phyloP scores from a whole-genome alignment of 352 stramenopile species.

The Phytophthora nicotianae region DNA sequence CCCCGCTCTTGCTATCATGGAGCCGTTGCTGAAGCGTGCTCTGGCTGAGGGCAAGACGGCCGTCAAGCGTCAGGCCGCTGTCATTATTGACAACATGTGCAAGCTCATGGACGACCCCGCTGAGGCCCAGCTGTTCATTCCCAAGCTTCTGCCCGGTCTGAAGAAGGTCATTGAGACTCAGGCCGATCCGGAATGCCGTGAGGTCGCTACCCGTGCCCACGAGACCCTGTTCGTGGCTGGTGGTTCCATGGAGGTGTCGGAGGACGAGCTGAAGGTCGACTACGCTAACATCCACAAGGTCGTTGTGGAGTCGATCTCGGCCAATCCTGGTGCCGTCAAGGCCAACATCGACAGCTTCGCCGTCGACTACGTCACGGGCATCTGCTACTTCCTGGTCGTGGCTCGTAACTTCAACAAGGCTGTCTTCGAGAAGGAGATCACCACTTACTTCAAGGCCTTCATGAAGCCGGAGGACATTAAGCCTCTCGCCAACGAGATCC shows the following conservation, averaged over 20 bases:
- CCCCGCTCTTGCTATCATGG: slow-evolving; percentile 96
- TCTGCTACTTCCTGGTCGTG: slow-evolving; percentile 88
- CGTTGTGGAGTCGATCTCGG: slow-evolving; percentile 80
- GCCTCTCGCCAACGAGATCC: slow-evolving; percentile 71
- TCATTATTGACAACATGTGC: slow-evolving; percentile 99
- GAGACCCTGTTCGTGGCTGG: slow-evolving; percentile 93
- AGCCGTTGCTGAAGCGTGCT: slow-evolving; percentile 96
- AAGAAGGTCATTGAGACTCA: slow-evolving; percentile 97
- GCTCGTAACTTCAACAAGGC: slow-evolving; percentile 94
- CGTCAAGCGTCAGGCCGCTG: slow-evolving; percentile 97
- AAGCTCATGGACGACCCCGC: slow-evolving; percentile 98
- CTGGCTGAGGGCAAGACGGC: slow-evolving; percentile 96
- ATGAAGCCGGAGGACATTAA: slow-evolving; percentile 68
- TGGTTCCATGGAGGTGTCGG: slow-evolving; percentile 91
- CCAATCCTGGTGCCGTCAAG: slow-evolving; percentile 81
- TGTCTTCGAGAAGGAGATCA: slow-evolving; percentile 94
- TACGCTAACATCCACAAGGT: slow-evolving; percentile 85
- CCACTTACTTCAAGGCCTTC: slow-evolving; percentile 89
- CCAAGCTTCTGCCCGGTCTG: slow-evolving; percentile 96
- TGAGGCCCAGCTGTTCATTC: slow-evolving; percentile 97
- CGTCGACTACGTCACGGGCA: slow-evolving; percentile 89
- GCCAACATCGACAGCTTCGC: slow-evolving; percentile 89
- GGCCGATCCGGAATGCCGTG: slow-evolving; percentile 97
- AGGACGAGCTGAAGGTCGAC: slow-evolving; percentile 93
- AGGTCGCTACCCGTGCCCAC: slow-evolving; percentile 94